Evolutionary conservation across 1,139 yeast species (phyloP).

Genomic region (Protomyces gravidus): DNA sequence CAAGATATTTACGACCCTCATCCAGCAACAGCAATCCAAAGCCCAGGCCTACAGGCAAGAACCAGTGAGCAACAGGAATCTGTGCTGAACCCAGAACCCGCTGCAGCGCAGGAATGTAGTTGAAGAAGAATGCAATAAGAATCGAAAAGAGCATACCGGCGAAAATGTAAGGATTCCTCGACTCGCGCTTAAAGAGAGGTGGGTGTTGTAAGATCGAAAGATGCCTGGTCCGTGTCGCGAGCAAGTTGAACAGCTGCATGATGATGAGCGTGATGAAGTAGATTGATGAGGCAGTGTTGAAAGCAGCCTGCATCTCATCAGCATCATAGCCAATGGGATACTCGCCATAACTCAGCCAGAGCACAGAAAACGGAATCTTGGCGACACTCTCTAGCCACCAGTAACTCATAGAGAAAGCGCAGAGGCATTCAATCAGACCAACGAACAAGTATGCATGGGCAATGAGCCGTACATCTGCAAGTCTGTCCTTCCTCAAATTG

Average conservation of each 20-base stretch:
- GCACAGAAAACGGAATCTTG: constrained; percentile 44
- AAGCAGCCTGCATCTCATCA: constrained; percentile 42
- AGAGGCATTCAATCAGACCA: constrained; percentile 47
- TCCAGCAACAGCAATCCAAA: constrained; percentile 44
- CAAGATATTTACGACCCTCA: constrained; percentile 46
- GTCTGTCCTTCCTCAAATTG: constrained; percentile 45
- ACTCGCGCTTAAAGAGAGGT: constrained; percentile 41
- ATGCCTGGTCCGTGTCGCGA: constrained; percentile 49
- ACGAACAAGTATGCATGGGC: constrained; percentile 48
- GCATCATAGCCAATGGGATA: constrained; percentile 12
- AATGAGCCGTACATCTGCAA: constrained; percentile 47
- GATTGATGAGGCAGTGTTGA: constrained; percentile 46
- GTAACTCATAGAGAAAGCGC: constrained; percentile 48
- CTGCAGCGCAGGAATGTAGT: constrained; percentile 49
- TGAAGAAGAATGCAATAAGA: constrained; percentile 48
- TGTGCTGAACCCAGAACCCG: constrained; percentile 43
- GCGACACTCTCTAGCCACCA: constrained; percentile 43
- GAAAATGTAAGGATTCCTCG: constrained; percentile 40
- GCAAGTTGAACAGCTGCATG: constrained; percentile 50
- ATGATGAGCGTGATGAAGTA: constrained; percentile 52
- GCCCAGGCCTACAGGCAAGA: constrained; percentile 51
- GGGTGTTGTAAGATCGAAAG: constrained; percentile 47
- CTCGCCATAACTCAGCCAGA: constrained; percentile 42
- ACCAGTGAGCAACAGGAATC: constrained; percentile 51
- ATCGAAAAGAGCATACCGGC: constrained; percentile 45